These are phyloP conservation scores for Caryopteris hybrid DNA, from an alignment of 305 asterid genomes.

Conservation along the genomic window DNA sequence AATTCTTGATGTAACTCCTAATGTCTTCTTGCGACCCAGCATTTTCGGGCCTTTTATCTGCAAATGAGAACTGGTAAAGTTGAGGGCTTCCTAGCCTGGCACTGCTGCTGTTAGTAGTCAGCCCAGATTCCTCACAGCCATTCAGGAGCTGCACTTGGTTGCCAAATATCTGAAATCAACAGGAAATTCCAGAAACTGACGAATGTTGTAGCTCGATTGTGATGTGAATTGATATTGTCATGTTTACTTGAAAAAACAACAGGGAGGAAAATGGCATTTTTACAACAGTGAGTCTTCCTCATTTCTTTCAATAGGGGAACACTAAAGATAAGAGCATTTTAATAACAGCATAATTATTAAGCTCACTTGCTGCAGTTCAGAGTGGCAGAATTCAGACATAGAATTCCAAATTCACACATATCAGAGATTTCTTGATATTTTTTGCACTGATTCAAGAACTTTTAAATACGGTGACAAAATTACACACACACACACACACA, in stretches of 20 bases:
- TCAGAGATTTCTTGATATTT: too few species aligned
- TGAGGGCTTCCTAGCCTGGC: slow-evolving; percentile 22
- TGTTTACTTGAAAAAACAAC: too few species aligned
- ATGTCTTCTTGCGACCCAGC: slow-evolving; percentile 34
- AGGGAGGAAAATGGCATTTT: neutral
- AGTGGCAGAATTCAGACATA: too few species aligned
- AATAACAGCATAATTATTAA: too few species aligned
- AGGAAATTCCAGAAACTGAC: neutral
- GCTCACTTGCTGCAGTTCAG: too few species aligned
- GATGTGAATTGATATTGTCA: too few species aligned
- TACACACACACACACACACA: too few species aligned
- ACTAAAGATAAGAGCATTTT: neutral
- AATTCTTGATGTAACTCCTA: slow-evolving; percentile 52
- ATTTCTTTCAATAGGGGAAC: neutral
- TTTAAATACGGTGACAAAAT: too few species aligned
- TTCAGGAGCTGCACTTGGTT: slow-evolving; percentile 18
- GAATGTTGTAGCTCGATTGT: neutral
- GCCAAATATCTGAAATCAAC: slow-evolving; percentile 5
- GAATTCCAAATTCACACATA: too few species aligned
- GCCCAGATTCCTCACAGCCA: slow-evolving; percentile 31
- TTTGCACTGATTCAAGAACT: too few species aligned
- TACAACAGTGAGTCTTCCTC: neutral
- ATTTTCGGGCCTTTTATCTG: slow-evolving; percentile 25
- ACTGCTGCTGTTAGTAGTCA: slow-evolving; percentile 26
- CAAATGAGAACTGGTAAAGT: slow-evolving; percentile 41